Conservation (phyloP, 148 eudicot genomes). For the Vaccinium myrtillus region DNA sequence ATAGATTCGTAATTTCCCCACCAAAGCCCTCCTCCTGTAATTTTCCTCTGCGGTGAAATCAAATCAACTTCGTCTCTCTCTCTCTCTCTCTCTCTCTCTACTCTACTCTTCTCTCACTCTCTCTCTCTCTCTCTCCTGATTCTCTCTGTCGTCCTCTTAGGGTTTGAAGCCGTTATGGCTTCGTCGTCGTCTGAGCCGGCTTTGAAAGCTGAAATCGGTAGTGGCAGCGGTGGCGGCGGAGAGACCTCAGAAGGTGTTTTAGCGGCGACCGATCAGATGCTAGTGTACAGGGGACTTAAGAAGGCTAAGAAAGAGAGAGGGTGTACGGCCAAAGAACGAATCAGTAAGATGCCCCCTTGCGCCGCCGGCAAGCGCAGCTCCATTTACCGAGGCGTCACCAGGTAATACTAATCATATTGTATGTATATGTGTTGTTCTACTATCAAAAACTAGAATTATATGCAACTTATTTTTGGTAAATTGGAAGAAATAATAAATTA, state of each 20-base stretch:
- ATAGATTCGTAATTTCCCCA: neutral
- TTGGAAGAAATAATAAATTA: no score
- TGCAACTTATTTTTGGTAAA: no score
- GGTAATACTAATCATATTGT: slow-evolving; percentile 29
- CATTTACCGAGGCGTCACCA: slow-evolving; percentile 96
- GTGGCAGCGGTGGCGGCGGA: slow-evolving; percentile 34
- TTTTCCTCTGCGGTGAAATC: neutral
- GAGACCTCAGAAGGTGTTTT: slow-evolving; percentile 28
- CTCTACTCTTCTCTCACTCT: no score
- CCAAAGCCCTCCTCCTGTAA: neutral
- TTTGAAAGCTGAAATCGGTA: slow-evolving; percentile 35
- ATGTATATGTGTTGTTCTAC: neutral
- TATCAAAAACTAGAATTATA: no score
- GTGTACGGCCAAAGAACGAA: slow-evolving; percentile 93
- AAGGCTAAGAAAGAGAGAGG: slow-evolving; percentile 78
- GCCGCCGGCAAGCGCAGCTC: slow-evolving; percentile 99
- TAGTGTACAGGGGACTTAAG: slow-evolving; percentile 53
- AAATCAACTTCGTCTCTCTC: neutral
- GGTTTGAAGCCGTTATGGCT: slow-evolving; percentile 22
- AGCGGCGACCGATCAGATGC: slow-evolving; percentile 28
- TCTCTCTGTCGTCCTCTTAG: slow-evolving; percentile 3
- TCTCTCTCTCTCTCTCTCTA: neutral
- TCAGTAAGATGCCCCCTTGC: slow-evolving; percentile 97
- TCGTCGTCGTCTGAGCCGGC: slow-evolving; percentile 36
- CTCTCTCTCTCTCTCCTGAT: neutral